Evolutionary conservation across 352 stramenopile species (phyloP).

Genomic region (Phytophthora melonis): DNA sequence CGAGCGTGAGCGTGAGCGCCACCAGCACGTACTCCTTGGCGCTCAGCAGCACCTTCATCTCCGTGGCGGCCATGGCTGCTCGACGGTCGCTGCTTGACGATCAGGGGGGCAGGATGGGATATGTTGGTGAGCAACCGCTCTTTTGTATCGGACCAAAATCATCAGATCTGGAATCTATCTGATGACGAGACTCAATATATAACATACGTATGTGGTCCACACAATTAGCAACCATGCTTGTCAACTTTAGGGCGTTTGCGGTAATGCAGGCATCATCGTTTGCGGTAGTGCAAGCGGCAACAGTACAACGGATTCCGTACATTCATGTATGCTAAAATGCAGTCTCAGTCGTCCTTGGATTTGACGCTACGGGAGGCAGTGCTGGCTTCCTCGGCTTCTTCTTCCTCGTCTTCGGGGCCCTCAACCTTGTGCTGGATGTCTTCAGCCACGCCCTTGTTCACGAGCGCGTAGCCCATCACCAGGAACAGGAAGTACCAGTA

Average conservation of each 20-base stretch:
- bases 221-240: neutral
- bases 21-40: constrained; percentile 49
- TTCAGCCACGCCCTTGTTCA: constrained; percentile 50
- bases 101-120: constrained; percentile 29
- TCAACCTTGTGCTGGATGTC: constrained; percentile 56
- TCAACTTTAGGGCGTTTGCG: neutral
- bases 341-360: constrained; percentile 40
- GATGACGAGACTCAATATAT: neutral
- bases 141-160: neutral
- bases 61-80: constrained; percentile 42
- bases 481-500: constrained; percentile 64
- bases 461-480: constrained; percentile 53
- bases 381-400: constrained; percentile 10
- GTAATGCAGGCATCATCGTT: constrained; percentile 1
- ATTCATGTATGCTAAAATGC: constrained; percentile 11
- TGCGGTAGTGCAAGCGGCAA: constrained; percentile 7
- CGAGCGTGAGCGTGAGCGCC: constrained; percentile 36
- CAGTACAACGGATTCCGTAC: constrained; percentile 13
- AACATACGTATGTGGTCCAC: neutral
- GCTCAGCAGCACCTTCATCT: constrained; percentile 46
- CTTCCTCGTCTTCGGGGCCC: constrained; percentile 23
- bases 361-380: constrained; percentile 16
- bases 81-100: constrained; percentile 21
- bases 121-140: constrained; percentile 5
- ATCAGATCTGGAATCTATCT: neutral